phyloP scores from a whole-genome alignment of 2,329 filamentous ascomycete genomes.

The Sporothrix pallida region DNA sequence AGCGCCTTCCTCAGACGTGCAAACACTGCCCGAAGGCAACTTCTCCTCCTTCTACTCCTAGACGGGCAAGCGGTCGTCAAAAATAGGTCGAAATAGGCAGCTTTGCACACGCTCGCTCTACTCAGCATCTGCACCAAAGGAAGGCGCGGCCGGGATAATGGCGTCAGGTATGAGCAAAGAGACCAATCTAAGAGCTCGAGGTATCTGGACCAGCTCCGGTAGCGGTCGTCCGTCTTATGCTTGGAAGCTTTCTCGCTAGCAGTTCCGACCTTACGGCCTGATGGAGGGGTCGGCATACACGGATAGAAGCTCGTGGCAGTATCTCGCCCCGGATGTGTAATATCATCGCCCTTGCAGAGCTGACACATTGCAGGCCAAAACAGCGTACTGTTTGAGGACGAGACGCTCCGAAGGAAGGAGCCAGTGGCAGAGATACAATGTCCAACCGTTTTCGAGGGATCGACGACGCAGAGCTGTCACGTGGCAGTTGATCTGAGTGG shows the following conservation, averaged over 20 bases:
- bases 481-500: background rate
- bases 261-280: background rate
- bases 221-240: background rate
- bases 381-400: background rate
- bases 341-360: slow-evolving; percentile 3
- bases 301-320: background rate
- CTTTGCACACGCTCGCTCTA: slow-evolving; percentile 20
- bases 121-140: slow-evolving; percentile 29
- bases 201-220: slow-evolving; percentile 18
- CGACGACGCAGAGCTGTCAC: background rate
- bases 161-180: slow-evolving; percentile 18
- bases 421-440: background rate
- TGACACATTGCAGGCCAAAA: slow-evolving; percentile 20
- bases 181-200: background rate
- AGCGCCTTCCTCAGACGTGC: background rate
- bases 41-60: background rate
- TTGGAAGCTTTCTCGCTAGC: background rate
- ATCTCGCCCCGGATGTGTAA: background rate
- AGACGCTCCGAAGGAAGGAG: slow-evolving; percentile 3
- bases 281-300: background rate
- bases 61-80: background rate
- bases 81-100: background rate
- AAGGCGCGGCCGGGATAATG: slow-evolving; percentile 26
- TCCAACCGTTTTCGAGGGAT: background rate
- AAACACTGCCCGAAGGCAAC: slow-evolving; percentile 17